Evolutionary conservation across 2,329 filamentous ascomycete genomes (phyloP), one percentile per base, ranked within the genome.

Genomic region (Aspergillus terreus): DNA sequence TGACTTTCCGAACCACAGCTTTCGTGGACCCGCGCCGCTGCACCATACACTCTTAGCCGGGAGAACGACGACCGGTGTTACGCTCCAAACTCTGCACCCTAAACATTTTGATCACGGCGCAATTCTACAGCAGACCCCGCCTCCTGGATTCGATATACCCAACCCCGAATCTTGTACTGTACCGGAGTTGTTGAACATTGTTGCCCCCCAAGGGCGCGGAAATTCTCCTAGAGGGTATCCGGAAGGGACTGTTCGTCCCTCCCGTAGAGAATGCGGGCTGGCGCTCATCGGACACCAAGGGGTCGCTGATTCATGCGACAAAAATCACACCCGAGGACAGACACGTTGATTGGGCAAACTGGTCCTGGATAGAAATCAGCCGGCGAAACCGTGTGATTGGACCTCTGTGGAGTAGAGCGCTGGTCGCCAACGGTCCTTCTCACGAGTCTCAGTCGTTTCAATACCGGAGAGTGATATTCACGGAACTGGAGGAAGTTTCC

Each of bases 21-120:
- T 96, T 53, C 85, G 87, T 52, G 94, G 94, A 2, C 82, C 94
- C 10, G 90, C 94, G 2, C 94, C 94, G 0, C 78, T 99, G 12
- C 87, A 95, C 56, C 88, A 92, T 69, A 84, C 89, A n/a, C 78
- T 97, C 33, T 77, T 97, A 12, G 73, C 80, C 25, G 74, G 79
- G 11, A 76, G 82, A 49, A 63, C 64, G 1, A 72, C 75, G 53
- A 90, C 88, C 0, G 94, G 94, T 21, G 80, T 96, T 19, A 87
- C 88, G 0, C 76, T 99, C 23, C 94, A 99, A 70, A 97, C 92
- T 0, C 80, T 99, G 35, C 84, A 96, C 68, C 79, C 83, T 2
- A 72, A 75, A 14, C 72, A 78, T 44, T 96, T 97, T 66, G 94
- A 99, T 68, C 82, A 84, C 53, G 94, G 94, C 25, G 70, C 76